Conservation (phyloP, 1,139 yeast genomes). For the Magnusiomyces paraingens region DNA sequence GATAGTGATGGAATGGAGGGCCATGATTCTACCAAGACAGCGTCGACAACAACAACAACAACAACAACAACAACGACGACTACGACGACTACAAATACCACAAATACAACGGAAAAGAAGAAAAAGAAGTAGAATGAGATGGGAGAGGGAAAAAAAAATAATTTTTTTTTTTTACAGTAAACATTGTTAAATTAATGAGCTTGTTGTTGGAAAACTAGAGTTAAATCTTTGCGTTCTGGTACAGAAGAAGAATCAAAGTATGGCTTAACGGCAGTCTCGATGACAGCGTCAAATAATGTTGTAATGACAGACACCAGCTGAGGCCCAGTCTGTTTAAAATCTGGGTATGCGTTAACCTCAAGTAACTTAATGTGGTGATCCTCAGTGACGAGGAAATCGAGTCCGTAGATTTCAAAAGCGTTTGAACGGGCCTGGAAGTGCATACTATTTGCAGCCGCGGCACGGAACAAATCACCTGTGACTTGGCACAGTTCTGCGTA, state of each 20-base stretch:
- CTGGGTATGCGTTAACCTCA: conserved; percentile 93
- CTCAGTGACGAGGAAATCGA: conserved; percentile 72
- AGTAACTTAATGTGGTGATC: conserved; percentile 51
- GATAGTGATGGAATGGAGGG: conserved; percentile 14
- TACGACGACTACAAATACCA: too few species aligned
- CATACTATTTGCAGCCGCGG: conserved; percentile 78
- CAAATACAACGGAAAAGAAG: too few species aligned
- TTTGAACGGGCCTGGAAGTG: conserved; percentile 83
- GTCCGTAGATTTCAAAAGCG: conserved; percentile 82
- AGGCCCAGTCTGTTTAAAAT: conserved; percentile 89
- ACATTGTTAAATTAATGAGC: too few species aligned
- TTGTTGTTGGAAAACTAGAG: conserved; percentile 34
- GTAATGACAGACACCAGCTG: conserved; percentile 48
- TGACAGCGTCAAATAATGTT: conserved; percentile 29
- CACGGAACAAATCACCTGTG: conserved; percentile 67
- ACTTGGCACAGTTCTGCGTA: conserved; percentile 52
- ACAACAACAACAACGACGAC: too few species aligned
- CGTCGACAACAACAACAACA: too few species aligned
- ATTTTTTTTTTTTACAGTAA: too few species aligned
- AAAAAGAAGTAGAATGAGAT: too few species aligned
- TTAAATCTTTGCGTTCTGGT: conserved; percentile 24
- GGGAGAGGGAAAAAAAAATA: too few species aligned
- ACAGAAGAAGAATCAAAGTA: conserved; percentile 20
- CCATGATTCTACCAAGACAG: background rate
- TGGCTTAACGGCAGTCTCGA: conserved; percentile 25